A percentile compares a stretch with the other conserved stretches of the same genome.
Conservation (phyloP, 2,329 filamentous ascomycete species). For the Onygena corvina region DNA sequence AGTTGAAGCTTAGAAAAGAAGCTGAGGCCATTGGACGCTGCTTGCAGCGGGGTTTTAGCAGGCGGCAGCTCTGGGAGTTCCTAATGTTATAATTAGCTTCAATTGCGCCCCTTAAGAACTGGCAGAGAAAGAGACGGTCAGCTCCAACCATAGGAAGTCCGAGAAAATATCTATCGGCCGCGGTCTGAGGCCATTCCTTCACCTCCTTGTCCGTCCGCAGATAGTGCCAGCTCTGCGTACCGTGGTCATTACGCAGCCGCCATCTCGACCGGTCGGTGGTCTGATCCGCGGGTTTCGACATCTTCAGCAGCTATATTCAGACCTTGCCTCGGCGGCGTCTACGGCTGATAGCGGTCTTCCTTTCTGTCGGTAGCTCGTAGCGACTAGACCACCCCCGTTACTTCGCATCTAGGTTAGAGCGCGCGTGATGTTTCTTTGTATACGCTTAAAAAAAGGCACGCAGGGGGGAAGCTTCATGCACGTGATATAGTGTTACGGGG, state of each 20-base stretch:
- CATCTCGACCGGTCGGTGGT: constrained; percentile 72
- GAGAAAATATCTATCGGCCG: constrained; percentile 80
- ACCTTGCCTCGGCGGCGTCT: background rate
- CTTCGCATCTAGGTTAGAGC: background rate
- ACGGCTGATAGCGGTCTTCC: background rate
- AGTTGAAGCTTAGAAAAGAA: constrained; percentile 89
- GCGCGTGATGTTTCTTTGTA: no score
- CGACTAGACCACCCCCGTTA: background rate
- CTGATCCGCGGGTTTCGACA: constrained; percentile 18
- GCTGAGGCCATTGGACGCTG: constrained; percentile 67
- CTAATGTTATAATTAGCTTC: constrained; percentile 36
- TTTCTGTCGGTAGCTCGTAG: background rate
- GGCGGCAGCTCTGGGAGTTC: constrained; percentile 58
- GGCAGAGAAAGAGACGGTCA: background rate
- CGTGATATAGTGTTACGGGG: background rate
- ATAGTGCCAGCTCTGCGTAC: constrained; percentile 91
- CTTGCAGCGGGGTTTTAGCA: constrained; percentile 60
- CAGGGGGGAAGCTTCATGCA: background rate
- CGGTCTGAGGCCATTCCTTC: constrained; percentile 70
- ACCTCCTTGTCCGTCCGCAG: constrained; percentile 58
- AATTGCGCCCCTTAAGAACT: background rate
- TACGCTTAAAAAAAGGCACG: no score
- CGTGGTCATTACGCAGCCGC: constrained; percentile 70
- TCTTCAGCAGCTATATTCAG: background rate
- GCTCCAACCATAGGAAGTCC: constrained; percentile 60